Evolutionary conservation across 805 yeast species (phyloP).

Genomic region (Jamesozyma gamospora): DNA sequence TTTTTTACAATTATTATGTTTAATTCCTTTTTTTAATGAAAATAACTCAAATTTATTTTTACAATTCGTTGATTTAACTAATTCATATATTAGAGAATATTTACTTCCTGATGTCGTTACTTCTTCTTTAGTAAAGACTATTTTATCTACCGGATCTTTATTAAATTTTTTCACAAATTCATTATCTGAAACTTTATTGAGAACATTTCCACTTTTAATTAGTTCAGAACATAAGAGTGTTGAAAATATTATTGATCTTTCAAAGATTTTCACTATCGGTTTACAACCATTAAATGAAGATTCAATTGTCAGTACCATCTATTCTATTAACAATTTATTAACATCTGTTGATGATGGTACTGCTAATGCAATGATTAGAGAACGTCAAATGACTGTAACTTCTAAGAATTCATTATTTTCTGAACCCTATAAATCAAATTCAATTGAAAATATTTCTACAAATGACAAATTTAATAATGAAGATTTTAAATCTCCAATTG

Average conservation of each 20-base stretch:
- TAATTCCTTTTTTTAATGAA: constrained; percentile 31
- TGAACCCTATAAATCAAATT: background rate
- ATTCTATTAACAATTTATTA: constrained; percentile 68
- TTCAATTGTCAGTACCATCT: constrained; percentile 71
- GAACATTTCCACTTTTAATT: constrained; percentile 42
- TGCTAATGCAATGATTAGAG: constrained; percentile 28
- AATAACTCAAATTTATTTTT: constrained; percentile 37
- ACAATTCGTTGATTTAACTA: constrained; percentile 37
- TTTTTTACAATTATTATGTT: constrained; percentile 25
- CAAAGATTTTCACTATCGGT: constrained; percentile 55
- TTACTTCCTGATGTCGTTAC: constrained; percentile 27
- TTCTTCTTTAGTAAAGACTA: constrained; percentile 24
- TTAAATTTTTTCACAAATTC: constrained; percentile 34
- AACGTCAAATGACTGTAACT: constrained; percentile 26
- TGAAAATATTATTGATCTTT: constrained; percentile 40
- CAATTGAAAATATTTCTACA: background rate
- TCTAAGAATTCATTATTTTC: constrained; percentile 5
- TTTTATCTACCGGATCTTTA: constrained; percentile 48
- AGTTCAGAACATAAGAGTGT: constrained; percentile 43
- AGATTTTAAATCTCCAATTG: no score
- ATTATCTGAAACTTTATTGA: constrained; percentile 29
- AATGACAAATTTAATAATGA: background rate
- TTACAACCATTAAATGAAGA: constrained; percentile 66
- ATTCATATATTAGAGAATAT: constrained; percentile 41
- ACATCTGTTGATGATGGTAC: constrained; percentile 42